Evolutionary conservation across 2,329 filamentous ascomycete species (phyloP), one percentile per base, ranked within the genome.

Genomic region (Claviceps pusilla): DNA sequence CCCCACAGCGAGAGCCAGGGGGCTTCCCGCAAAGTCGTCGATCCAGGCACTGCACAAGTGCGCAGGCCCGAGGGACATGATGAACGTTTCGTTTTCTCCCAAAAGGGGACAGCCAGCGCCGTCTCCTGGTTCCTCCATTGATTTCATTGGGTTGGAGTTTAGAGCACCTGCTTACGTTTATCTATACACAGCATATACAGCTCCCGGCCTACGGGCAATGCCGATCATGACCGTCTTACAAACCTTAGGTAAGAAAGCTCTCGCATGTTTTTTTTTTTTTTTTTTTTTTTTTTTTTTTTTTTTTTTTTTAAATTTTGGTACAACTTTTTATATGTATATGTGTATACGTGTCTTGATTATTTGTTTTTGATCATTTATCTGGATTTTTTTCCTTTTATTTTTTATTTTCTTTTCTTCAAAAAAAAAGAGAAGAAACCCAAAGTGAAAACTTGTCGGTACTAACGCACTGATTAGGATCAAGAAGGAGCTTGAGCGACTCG

Each of bases 401-500:
- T 33, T 4, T 4, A 3, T 9, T 33, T 33, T 33, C 31, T 9
- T 33, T 33, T 33, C 4, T 33, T 7, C 3, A 33, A 37, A 37
- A 12, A 37, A 37, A 37, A 37, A 37, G 9, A 37, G 9, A 12
- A 37, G 35, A 37, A 33, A 33, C 3, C 35, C n/a, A n/a, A n/a
- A 33, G 3, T 4, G 6, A 6, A 33, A 7, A 6, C n/a, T 11
- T 14, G 2, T 14, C 12, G 31, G 12, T 46, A 37, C 42, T 54
- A n/a, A 54, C 42, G 31, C 5, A 12, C 3, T 9, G 11, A 3
- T 14, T 50, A 71, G 66, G 69, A 74, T 68, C 63, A 71, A 66
- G 65, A 73, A 69, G 60, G 91, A 97, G 68, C 79, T 94, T 53
- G 82, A 82, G 52, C 86, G 93, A 59, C 80, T 98, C 37, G 80